phyloP scores from a whole-genome alignment of 164 flowering plant species.

The Macadamia integrifolia region DNA sequence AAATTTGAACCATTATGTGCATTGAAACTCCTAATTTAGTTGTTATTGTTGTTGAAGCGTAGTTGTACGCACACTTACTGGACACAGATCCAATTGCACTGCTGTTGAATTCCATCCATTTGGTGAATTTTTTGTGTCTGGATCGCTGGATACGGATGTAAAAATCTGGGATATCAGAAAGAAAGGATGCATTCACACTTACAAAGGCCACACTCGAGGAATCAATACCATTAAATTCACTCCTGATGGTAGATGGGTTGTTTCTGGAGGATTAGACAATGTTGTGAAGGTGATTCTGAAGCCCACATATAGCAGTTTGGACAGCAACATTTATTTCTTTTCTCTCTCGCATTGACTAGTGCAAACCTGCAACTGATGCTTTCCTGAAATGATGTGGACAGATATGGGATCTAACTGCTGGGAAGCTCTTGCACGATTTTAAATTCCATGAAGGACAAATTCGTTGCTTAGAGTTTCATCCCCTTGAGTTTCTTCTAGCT shows the following conservation, averaged over 20 bases:
- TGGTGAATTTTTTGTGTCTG: slow-evolving; percentile 92
- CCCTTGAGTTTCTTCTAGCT: slow-evolving; percentile 80
- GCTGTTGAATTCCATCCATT: slow-evolving; percentile 87
- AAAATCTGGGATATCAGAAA: slow-evolving; percentile 88
- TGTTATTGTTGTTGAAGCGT: slow-evolving; percentile 48
- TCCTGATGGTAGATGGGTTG: slow-evolving; percentile 98
- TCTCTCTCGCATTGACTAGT: background rate
- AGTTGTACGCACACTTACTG: slow-evolving; percentile 80
- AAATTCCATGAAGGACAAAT: slow-evolving; percentile 78
- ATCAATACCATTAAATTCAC: slow-evolving; percentile 62
- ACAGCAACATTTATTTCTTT: background rate
- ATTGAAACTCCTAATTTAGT: slow-evolving; percentile 19
- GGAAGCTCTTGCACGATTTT: slow-evolving; percentile 86
- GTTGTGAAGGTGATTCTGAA: slow-evolving; percentile 58
- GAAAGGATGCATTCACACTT: slow-evolving; percentile 91
- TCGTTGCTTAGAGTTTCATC: slow-evolving; percentile 75
- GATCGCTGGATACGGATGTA: slow-evolving; percentile 69
- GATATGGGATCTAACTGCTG: slow-evolving; percentile 96
- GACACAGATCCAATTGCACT: slow-evolving; percentile 74
- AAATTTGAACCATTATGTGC: background rate
- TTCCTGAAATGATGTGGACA: slow-evolving; percentile 15
- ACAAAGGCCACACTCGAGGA: slow-evolving; percentile 76
- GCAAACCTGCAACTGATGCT: background rate
- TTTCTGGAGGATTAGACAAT: slow-evolving; percentile 86
- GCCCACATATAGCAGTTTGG: background rate